Evolutionary conservation across 108 stramenopile genomes (phyloP).

Genomic region (Skeletonema grethae): DNA sequence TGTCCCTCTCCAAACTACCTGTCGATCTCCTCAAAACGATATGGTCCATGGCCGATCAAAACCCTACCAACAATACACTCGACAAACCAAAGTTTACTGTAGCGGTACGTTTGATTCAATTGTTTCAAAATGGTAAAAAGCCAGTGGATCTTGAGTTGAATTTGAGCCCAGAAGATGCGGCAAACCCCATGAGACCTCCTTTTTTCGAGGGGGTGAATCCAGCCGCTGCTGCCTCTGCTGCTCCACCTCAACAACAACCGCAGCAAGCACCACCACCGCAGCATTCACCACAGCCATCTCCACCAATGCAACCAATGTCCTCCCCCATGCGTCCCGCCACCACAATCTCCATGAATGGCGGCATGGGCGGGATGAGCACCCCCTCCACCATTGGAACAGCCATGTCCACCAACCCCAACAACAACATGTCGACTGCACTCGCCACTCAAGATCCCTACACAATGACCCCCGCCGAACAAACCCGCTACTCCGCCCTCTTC

Average conservation of each 20-base stretch:
- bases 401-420: background rate
- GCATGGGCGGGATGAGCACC: background rate
- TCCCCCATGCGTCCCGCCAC: constrained; percentile 8
- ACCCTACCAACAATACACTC: constrained; percentile 60
- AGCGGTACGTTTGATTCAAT: constrained; percentile 84
- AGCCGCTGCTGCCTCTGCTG: background rate
- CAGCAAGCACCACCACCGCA: constrained; percentile 18
- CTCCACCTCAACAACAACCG: background rate
- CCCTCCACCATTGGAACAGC: background rate
- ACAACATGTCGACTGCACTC: constrained; percentile 35
- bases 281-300: constrained; percentile 18
- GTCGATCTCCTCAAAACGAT: constrained; percentile 81
- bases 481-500: constrained; percentile 87
- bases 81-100: constrained; percentile 71
- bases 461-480: constrained; percentile 75
- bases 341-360: constrained; percentile 6
- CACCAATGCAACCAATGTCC: constrained; percentile 13
- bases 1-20: constrained; percentile 83
- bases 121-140: constrained; percentile 78
- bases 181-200: constrained; percentile 46
- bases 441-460: constrained; percentile 80
- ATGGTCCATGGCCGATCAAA: constrained; percentile 83
- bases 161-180: constrained; percentile 44
- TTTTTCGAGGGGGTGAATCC: constrained; percentile 73
- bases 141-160: constrained; percentile 64